Evolutionary conservation across 306 rosid genomes (phyloP).

Genomic region (Prunus persica): Prunus_persica_NCBIv2 NC_034009.1:34138501-34139000

Average conservation of each 20-base stretch:
- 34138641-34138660: constrained; percentile 62
- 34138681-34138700: constrained; percentile 81
- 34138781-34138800: constrained; percentile 51
- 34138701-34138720: constrained; percentile 85
- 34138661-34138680: constrained; percentile 75
- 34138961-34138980: too few relatives aligned
- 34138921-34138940: background rate
- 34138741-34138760: constrained; percentile 79
- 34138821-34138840: constrained; percentile 47
- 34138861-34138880: constrained; percentile 50
- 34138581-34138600: constrained; percentile 6
- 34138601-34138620: constrained; percentile 89
- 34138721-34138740: constrained; percentile 65
- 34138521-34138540: constrained; percentile 20
- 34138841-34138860: constrained; percentile 67
- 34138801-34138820: constrained; percentile 25
- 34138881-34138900: background rate
- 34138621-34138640: constrained; percentile 63
- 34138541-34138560: constrained; percentile 11
- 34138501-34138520: constrained; percentile 91
- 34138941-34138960: background rate
- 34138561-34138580: background rate
- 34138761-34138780: constrained; percentile 94
- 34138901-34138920: background rate
- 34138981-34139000: background rate